phyloP scores from a whole-genome alignment of 2,329 filamentous ascomycete genomes.

The Pyrenophora seminiperda region DNA sequence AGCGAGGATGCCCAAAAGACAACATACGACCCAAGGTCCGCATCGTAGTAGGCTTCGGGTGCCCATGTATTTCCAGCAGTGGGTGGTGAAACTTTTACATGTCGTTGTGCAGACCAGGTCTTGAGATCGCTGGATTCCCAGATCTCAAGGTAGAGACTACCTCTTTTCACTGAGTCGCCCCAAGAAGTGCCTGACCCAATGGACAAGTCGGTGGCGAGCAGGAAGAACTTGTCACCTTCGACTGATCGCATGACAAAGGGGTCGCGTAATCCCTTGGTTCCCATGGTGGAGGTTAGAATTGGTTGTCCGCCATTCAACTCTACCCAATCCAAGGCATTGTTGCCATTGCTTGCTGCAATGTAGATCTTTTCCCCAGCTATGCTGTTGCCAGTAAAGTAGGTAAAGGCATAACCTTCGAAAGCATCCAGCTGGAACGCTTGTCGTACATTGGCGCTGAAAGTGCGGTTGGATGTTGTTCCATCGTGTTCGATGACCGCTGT shows the following conservation, averaged over 20 bases:
- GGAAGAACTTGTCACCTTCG: constrained; percentile 58
- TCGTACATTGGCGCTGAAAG: constrained; percentile 45
- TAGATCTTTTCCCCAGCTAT: constrained; percentile 58
- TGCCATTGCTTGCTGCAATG: constrained; percentile 59
- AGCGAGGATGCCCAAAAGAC: constrained; percentile 57
- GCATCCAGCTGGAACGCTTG: constrained; percentile 40
- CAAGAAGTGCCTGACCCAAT: constrained; percentile 61
- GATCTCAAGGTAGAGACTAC: constrained; percentile 59
- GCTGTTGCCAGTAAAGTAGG: constrained; percentile 57
- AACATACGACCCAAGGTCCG: constrained; percentile 50
- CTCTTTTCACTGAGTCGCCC: constrained; percentile 54
- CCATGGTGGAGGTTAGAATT: constrained; percentile 53
- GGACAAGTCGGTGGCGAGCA: constrained; percentile 60
- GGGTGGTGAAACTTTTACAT: constrained; percentile 56
- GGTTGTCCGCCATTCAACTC: constrained; percentile 58
- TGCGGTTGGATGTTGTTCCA: constrained; percentile 29
- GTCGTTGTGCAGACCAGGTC: constrained; percentile 59
- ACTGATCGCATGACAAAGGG: constrained; percentile 60
- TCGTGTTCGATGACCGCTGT: constrained; percentile 44
- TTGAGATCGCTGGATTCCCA: constrained; percentile 60
- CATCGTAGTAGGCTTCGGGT: constrained; percentile 59
- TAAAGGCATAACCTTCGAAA: constrained; percentile 57
- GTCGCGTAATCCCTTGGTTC: constrained; percentile 58
- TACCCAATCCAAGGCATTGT: constrained; percentile 58
- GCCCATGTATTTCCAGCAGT: constrained; percentile 62